A percentile compares a stretch with the other conserved stretches of the same genome.
Conservation (phyloP, 306 rosid genomes). For the Datisca glomerata region DNA sequence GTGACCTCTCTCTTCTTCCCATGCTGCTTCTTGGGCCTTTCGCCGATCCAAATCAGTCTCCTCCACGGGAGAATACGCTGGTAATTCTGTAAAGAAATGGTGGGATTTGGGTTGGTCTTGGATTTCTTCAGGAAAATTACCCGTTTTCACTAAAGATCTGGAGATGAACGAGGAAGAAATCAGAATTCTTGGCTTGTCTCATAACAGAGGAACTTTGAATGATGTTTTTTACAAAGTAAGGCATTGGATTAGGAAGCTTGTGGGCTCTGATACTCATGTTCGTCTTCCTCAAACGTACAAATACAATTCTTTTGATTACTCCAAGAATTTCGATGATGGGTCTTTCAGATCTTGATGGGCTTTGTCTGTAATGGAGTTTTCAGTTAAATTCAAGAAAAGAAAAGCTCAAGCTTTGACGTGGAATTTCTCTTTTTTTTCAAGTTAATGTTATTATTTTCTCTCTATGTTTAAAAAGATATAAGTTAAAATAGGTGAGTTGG, state of each 20-base stretch:
- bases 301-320: conserved; percentile 22
- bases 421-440: no score
- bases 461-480: no score
- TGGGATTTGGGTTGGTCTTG: conserved; percentile 77
- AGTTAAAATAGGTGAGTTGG: no score
- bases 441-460: no score
- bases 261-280: conserved; percentile 30
- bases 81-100: conserved; percentile 53
- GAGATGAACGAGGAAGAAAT: conserved; percentile 71
- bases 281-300: conserved; percentile 68
- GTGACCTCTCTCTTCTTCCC: no score
- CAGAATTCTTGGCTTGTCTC: conserved; percentile 42
- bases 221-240: conserved; percentile 52
- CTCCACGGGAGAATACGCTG: conserved; percentile 50
- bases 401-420: background rate
- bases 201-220: conserved; percentile 47
- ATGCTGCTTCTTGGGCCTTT: conserved; percentile 39
- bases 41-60: conserved; percentile 61
- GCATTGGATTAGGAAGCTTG: conserved; percentile 46
- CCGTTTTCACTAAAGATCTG: conserved; percentile 57
- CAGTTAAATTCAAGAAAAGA: no score
- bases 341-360: background rate
- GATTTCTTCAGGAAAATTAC: conserved; percentile 55
- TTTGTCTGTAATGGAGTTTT: conserved; percentile 1
- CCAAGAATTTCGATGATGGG: conserved; percentile 24